Conservation (phyloP, 129 eudicot genomes). For the Glebionis coronaria region DNA sequence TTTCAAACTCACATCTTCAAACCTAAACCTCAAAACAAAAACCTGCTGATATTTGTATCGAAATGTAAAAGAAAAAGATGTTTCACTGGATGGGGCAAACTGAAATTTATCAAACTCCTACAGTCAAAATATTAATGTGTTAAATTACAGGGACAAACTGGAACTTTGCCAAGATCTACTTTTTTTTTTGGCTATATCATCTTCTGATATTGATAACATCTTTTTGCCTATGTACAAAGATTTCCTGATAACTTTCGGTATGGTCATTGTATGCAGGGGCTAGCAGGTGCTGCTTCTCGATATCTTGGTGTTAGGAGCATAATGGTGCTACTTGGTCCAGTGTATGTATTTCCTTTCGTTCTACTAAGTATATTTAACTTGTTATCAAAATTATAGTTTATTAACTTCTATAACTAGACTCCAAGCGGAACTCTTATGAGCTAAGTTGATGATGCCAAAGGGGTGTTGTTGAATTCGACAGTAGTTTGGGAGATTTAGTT, state of each 20-base stretch:
- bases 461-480: neutral
- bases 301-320: constrained; percentile 83
- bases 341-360: constrained; percentile 45
- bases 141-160: too few relatives aligned
- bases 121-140: too few relatives aligned
- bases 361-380: neutral
- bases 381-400: neutral
- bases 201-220: neutral
- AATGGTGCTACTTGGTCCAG: constrained; percentile 71
- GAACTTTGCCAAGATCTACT: neutral
- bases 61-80: too few relatives aligned
- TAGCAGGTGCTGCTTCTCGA: constrained; percentile 75
- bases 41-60: too few relatives aligned
- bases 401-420: constrained; percentile 1
- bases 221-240: neutral
- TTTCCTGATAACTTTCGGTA: neutral
- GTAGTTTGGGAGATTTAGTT: neutral
- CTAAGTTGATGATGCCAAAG: constrained; percentile 17
- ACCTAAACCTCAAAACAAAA: too few relatives aligned
- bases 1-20: too few relatives aligned
- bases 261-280: constrained; percentile 53
- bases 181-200: neutral
- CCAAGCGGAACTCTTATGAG: constrained; percentile 3
- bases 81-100: neutral
- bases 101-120: neutral